These are phyloP conservation scores for Telopea speciosissima DNA, from an alignment of 177 flowering plant genomes.

Conservation along the genomic window DNA sequence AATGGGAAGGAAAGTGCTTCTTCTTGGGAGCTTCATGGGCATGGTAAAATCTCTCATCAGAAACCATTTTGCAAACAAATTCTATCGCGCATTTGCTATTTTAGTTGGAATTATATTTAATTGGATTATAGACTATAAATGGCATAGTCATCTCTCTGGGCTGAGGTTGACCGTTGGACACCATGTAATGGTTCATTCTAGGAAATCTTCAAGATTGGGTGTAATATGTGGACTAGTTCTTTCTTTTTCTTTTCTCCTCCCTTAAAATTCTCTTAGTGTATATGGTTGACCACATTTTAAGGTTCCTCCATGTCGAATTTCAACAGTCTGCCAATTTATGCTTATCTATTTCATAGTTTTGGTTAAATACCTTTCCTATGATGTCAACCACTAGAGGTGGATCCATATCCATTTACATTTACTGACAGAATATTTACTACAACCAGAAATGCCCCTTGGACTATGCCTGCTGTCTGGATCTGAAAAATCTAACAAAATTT, in stretches of 20 bases:
- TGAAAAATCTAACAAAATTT: neutral
- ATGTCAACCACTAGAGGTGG: neutral
- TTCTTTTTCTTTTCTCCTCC: neutral
- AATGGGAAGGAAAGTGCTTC: conserved; percentile 80
- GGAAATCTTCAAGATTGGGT: neutral
- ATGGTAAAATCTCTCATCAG: conserved; percentile 42
- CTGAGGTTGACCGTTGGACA: neutral
- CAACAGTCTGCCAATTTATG: neutral
- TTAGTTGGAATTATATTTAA: neutral
- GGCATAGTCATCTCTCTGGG: neutral
- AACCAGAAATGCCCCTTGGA: neutral
- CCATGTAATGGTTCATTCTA: neutral
- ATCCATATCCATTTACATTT: neutral
- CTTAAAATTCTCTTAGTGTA: neutral
- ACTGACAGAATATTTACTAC: neutral
- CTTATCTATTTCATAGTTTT: neutral
- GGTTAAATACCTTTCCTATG: neutral
- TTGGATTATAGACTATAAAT: neutral
- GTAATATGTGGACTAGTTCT: neutral
- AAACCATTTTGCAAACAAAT: neutral
- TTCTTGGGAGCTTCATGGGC: conserved; percentile 84
- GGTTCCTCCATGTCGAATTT: neutral
- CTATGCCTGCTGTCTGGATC: neutral
- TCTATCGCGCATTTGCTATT: neutral
- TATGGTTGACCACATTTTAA: neutral